These are phyloP conservation scores for Hypomyces perniciosus DNA, from an alignment of 2,329 filamentous ascomycete species.

Conservation along the genomic window DNA sequence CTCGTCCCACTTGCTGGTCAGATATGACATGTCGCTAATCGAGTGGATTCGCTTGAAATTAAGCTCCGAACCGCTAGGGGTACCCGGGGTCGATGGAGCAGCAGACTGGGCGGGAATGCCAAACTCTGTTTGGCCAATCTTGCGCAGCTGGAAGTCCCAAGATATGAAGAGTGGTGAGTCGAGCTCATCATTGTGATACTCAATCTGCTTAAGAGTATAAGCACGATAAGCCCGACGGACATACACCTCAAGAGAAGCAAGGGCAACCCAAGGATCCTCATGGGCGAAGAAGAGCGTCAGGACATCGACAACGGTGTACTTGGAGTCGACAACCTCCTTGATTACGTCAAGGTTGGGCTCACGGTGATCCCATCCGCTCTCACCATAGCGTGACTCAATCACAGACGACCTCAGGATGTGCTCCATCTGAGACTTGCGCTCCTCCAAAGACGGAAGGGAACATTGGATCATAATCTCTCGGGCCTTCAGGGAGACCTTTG, in stretches of 20 bases:
- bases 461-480: conserved; percentile 97
- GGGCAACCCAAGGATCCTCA: conserved; percentile 85
- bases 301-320: conserved; percentile 97
- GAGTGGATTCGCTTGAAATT: conserved; percentile 80
- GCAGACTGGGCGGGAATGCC: conserved; percentile 74
- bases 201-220: conserved; percentile 81
- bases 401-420: conserved; percentile 95
- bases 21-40: conserved; percentile 93
- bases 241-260: conserved; percentile 93
- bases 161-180: conserved; percentile 68
- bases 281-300: conserved; percentile 92
- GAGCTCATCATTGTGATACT: conserved; percentile 78
- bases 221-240: conserved; percentile 94
- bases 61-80: conserved; percentile 54
- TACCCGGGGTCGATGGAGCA: conserved; percentile 77
- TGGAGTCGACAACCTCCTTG: conserved; percentile 97
- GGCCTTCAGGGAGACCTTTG: conserved; percentile 95
- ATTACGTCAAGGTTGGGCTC: conserved; percentile 85
- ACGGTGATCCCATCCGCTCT: conserved; percentile 93
- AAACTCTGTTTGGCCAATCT: conserved; percentile 87
- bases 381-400: conserved; percentile 92
- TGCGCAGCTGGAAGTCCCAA: conserved; percentile 94
- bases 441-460: conserved; percentile 89
- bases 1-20: conserved; percentile 63
- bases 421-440: conserved; percentile 94